Base-by-base conservation (phyloP, 2,329 filamentous ascomycete species). In the Xylariaceae sp. region DNA sequence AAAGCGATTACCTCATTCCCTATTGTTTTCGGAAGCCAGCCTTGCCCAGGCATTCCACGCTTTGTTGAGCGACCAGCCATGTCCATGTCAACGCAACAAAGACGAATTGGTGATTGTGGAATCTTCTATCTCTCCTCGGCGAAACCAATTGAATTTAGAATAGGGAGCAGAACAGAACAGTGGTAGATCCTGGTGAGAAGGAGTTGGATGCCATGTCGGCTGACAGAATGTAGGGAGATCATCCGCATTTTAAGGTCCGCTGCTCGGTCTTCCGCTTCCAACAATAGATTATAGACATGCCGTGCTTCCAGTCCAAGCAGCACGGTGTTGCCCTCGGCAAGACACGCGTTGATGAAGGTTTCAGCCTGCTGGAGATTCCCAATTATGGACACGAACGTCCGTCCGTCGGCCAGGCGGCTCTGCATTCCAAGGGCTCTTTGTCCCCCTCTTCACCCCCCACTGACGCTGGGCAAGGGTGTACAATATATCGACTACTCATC, bases 341-440 rank as follows among this genome's bases (percentile, higher is more conserved):
- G 36, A 41, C 48, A 53, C 28, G 13, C 51, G 22, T 51, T 43
- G 47, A 39, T 52, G 18, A 46, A 54, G 50, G 43, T 55, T 53
- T 55, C 51, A 57, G 48, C 45, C 51, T 45, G 49, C 49, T 47
- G 31, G 42, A 42, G 42, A 50, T 49, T 48, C 33, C 48, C 44
- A 50, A 47, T 41, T 51, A 50, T 53, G 48, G 54, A 39, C 28
- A 38, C 33, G 9, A 47, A 48, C 45, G n/a, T 45, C 46, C 50
- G 50, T 55, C 56, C 48, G 55, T 56, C 50, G 45, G 58, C 48
- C 34, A 61, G 59, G 60, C 59, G 55, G 55, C 45, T 44, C 60
- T 57, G 33, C 64, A 66, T 66, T 66, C 64, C 64, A 63, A 53
- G 16, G 33, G 22, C 38, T 56, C 60, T 64, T 65, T 65, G 59